A percentile compares a stretch with the other conserved stretches of the same genome.
phyloP scores from a whole-genome alignment of 2,329 filamentous ascomycete species.

The Exophiala spinifera region DNA sequence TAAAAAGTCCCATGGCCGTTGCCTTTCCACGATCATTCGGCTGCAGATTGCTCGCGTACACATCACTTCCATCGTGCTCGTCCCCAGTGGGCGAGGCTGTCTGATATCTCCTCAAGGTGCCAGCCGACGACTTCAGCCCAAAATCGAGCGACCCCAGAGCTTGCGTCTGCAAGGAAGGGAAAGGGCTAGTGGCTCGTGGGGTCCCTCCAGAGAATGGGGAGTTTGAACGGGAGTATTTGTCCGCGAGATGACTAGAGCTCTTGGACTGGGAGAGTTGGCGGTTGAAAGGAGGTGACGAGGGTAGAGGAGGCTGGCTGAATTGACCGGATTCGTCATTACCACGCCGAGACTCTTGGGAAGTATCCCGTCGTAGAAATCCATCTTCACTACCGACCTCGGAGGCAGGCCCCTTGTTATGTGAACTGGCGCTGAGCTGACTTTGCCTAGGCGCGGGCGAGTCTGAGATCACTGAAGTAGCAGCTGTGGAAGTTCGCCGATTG shows the following conservation, averaged over 20 bases:
- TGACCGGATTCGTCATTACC: constrained; percentile 5
- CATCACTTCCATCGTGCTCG: constrained; percentile 61
- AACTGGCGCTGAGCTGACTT: constrained; percentile 18
- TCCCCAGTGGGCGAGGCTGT: constrained; percentile 33
- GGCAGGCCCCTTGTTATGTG: constrained; percentile 9
- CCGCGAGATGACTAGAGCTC: constrained; percentile 67
- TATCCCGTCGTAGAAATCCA: constrained; percentile 14
- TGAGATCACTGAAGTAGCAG: constrained; percentile 83
- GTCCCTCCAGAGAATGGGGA: constrained; percentile 32
- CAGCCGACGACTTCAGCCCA: constrained; percentile 15
- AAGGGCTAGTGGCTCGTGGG: constrained; percentile 41
- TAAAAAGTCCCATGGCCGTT: constrained; percentile 68
- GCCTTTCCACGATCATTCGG: constrained; percentile 78
- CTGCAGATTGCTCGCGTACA: constrained; percentile 62
- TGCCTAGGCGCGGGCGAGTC: constrained; percentile 48
- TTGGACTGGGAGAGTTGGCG: constrained; percentile 35
- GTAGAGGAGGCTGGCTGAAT: constrained; percentile 21
- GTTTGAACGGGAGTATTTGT: constrained; percentile 41
- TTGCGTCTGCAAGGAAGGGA: constrained; percentile 38
- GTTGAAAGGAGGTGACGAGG: constrained; percentile 21
- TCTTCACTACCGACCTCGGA: constrained; percentile 19
- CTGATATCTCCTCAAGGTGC: constrained; percentile 21
- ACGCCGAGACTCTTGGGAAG: constrained; percentile 21
- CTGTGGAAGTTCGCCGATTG: constrained; percentile 73
- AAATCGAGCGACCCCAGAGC: constrained; percentile 25